Evolutionary conservation across 2,329 filamentous ascomycete genomes (phyloP).

Genomic region (Achaetomium macrosporum): DNA sequence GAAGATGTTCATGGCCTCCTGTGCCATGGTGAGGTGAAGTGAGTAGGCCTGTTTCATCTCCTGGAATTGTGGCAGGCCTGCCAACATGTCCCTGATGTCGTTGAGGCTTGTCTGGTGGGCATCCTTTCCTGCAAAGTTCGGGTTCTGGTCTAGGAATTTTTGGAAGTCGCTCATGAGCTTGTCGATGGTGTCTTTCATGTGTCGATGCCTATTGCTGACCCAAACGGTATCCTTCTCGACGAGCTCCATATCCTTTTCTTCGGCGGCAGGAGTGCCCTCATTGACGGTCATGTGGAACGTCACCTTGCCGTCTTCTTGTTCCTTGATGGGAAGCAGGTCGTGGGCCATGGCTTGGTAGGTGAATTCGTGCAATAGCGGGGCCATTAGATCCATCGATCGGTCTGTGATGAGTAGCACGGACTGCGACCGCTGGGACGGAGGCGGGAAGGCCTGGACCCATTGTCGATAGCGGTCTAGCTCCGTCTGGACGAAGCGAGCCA

Average conservation of each 20-base stretch:
- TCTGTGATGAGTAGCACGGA: conserved; percentile 84
- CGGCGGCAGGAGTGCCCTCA: conserved; percentile 60
- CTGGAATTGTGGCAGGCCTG: conserved; percentile 87
- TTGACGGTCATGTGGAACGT: conserved; percentile 78
- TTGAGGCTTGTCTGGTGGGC: conserved; percentile 71
- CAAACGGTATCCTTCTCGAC: conserved; percentile 88
- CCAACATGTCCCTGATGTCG: conserved; percentile 95
- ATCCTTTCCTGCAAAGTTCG: conserved; percentile 76
- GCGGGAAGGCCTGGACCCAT: conserved; percentile 78
- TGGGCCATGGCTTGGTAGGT: conserved; percentile 99
- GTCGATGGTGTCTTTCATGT: conserved; percentile 97
- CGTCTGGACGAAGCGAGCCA: conserved; percentile 86
- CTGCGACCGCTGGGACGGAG: conserved; percentile 68
- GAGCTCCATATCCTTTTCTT: conserved; percentile 88
- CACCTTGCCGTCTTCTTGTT: conserved; percentile 80
- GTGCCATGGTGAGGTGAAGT: conserved; percentile 90
- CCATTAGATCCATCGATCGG: conserved; percentile 84
- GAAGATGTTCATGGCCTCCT: conserved; percentile 94
- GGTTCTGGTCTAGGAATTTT: conserved; percentile 84
- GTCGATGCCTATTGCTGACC: conserved; percentile 87
- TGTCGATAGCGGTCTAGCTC: conserved; percentile 86
- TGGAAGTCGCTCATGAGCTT: conserved; percentile 90
- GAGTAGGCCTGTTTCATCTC: conserved; percentile 95
- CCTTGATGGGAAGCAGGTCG: conserved; percentile 81
- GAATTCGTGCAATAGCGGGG: conserved; percentile 89